A percentile compares a stretch with the other conserved stretches of the same genome.
Evolutionary conservation across 78 protist species (phyloP).

Genomic region (Cavenderia fasciculata): DNA sequence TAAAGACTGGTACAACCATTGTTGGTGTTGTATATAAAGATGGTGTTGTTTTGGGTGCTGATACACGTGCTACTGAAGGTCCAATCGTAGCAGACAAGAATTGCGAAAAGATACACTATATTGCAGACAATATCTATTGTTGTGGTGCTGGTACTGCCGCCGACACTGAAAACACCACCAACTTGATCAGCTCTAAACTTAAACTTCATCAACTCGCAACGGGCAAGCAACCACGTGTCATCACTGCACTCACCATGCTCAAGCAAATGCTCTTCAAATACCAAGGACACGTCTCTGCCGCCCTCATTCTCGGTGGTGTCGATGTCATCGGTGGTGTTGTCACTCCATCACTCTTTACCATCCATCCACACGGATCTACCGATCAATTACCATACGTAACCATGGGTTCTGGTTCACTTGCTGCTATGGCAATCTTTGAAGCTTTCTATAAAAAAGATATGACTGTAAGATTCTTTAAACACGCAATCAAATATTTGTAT

Average conservation of each 20-base stretch:
- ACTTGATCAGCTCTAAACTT: constrained; percentile 66
- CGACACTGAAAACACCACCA: constrained; percentile 94
- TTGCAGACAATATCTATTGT: constrained; percentile 98
- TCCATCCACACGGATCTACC: constrained; percentile 97
- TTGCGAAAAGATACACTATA: constrained; percentile 99
- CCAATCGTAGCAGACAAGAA: constrained; percentile 98
- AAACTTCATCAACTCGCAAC: constrained; percentile 82
- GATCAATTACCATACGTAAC: constrained; percentile 97
- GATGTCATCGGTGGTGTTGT: constrained; percentile 86
- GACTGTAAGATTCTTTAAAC: constrained; percentile 17
- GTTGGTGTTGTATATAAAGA: constrained; percentile 94
- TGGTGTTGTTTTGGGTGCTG: constrained; percentile 99
- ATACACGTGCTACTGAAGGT: constrained; percentile 98
- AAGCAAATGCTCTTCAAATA: constrained; percentile 93
- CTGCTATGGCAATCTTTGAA: constrained; percentile 98
- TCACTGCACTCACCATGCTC: constrained; percentile 94
- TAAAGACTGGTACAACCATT: constrained; percentile 99
- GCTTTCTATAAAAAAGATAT: constrained; percentile 87
- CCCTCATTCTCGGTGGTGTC: constrained; percentile 98
- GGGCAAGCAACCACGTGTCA: constrained; percentile 92
- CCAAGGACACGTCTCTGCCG: constrained; percentile 96
- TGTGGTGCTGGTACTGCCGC: constrained; percentile 99
- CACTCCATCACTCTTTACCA: constrained; percentile 93
- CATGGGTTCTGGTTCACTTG: constrained; percentile 99
- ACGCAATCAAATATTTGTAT: background rate